Evolutionary conservation across 768 basidiomycete genomes (phyloP).

Genomic region (Pholiota molesta): DNA sequence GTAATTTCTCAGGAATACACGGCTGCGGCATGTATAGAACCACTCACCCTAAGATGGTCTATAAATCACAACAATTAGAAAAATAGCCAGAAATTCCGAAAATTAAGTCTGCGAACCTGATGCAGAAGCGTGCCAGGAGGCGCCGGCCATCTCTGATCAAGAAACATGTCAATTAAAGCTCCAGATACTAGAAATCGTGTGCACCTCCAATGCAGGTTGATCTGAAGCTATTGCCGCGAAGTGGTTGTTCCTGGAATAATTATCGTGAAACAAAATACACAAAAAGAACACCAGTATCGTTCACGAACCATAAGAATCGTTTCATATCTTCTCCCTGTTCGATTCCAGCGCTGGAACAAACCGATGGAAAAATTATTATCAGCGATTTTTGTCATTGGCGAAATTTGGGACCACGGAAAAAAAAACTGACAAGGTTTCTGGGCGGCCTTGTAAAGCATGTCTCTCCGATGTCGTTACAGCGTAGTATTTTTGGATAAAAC

Average conservation of each 20-base stretch:
- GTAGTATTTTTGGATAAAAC: conserved; percentile 64
- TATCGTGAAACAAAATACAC: neutral
- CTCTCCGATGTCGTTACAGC: conserved; percentile 43
- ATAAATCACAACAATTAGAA: neutral
- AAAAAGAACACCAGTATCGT: neutral
- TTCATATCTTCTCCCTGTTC: conserved; percentile 75
- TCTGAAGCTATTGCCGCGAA: conserved; percentile 73
- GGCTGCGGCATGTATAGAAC: neutral
- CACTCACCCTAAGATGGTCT: conserved; percentile 65
- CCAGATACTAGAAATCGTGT: neutral
- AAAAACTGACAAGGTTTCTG: conserved; percentile 55
- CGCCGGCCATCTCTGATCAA: conserved; percentile 49
- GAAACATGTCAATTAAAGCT: neutral
- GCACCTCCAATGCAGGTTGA: conserved; percentile 66
- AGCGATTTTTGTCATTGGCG: neutral
- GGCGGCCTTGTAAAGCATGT: conserved; percentile 41
- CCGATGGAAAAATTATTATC: neutral
- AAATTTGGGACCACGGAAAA: neutral
- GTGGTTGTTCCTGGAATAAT: conserved; percentile 63
- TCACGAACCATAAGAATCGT: conserved; percentile 63
- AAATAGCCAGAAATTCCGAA: neutral
- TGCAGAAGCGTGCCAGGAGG: conserved; percentile 52
- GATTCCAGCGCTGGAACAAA: conserved; percentile 56
- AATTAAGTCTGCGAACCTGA: conserved; percentile 43
- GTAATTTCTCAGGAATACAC: neutral